Evolutionary conservation across 148 eudicot genomes (phyloP), one percentile per base, ranked within the genome.

Genomic region (Silene latifolia): DNA sequence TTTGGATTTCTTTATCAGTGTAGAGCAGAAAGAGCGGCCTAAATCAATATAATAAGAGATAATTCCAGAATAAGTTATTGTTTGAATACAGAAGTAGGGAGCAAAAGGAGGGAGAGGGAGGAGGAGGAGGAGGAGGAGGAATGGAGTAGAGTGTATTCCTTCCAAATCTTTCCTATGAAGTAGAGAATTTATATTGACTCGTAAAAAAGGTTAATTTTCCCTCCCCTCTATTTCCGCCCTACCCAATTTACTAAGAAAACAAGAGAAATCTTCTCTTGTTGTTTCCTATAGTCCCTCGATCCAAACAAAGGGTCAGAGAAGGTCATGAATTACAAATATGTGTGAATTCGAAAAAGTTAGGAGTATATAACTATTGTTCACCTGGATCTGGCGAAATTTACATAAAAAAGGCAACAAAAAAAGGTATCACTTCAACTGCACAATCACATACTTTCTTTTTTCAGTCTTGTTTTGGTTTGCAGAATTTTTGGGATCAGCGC

Each of bases 1-100:
- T 89, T 74, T 83, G 84, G 70, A 94, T 85, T 81, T 94, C 98
- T 80, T 89, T 82, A 35, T 84, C 88, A 20, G 96, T 84, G 82
- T 94, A 94, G 76, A 77, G 78, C 72, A 81, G 35, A 71, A 79
- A 20, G 44, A 88, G 89, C 18, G 90, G 76, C 83, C 98, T 94
- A 78, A 59, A 82, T 74, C 20, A 44, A 51, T 51, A 51, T 21
- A 72, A 65, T 42, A 57, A 23, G 63, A 76, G 54, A 63, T 6
- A 19, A 76, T 27, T 61, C 9, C 23, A 14, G 7, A 81, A 47
- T 13, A 32, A 6, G 35, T 51, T 51, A 12, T 15, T 12, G 17
- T 51, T 39, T 13, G 56, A 51, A 51, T 51, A 51, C 17, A 51
- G 9, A 51, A 14, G 14, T 51, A 51, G 56, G 56, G 56, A 51